phyloP scores from a whole-genome alignment of 441 rosid species.

The Pelargonium fulgidum region DNA sequence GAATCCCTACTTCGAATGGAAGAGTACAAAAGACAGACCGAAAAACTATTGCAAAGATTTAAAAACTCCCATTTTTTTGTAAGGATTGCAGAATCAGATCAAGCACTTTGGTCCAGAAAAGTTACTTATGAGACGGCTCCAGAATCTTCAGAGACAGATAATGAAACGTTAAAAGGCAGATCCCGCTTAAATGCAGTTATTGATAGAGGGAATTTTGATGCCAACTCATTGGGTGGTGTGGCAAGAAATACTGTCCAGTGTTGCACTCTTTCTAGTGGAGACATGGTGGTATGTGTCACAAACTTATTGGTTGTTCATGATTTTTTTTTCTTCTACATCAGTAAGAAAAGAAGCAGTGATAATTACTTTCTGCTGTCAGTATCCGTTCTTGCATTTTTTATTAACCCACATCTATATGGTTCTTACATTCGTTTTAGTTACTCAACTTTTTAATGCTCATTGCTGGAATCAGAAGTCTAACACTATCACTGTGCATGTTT shows the following conservation, averaged over 20 bases:
- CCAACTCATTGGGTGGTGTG: slow-evolving; percentile 67
- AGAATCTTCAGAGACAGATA: slow-evolving; percentile 33
- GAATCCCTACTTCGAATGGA: slow-evolving; percentile 87
- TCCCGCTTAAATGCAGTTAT: slow-evolving; percentile 50
- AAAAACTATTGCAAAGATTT: slow-evolving; percentile 66
- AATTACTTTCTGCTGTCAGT: background rate
- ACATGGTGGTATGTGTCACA: slow-evolving; percentile 76
- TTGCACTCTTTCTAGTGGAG: slow-evolving; percentile 81
- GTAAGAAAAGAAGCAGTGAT: background rate
- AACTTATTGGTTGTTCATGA: slow-evolving; percentile 22
- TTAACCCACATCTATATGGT: background rate
- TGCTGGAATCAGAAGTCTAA: background rate
- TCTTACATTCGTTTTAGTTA: background rate
- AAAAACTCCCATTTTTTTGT: slow-evolving; percentile 89
- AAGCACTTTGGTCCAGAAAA: slow-evolving; percentile 82
- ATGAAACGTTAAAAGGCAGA: slow-evolving; percentile 21
- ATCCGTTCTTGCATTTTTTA: background rate
- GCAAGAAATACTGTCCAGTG: slow-evolving; percentile 74
- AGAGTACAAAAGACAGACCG: slow-evolving; percentile 69
- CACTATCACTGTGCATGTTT: background rate
- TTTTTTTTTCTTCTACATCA: background rate
- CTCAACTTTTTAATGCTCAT: background rate
- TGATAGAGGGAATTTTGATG: slow-evolving; percentile 78
- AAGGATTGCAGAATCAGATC: slow-evolving; percentile 80
- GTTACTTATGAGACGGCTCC: slow-evolving; percentile 31